Conservation (phyloP, 1,284 basidiomycete genomes). For the Leccinum pallidistipes region DNA sequence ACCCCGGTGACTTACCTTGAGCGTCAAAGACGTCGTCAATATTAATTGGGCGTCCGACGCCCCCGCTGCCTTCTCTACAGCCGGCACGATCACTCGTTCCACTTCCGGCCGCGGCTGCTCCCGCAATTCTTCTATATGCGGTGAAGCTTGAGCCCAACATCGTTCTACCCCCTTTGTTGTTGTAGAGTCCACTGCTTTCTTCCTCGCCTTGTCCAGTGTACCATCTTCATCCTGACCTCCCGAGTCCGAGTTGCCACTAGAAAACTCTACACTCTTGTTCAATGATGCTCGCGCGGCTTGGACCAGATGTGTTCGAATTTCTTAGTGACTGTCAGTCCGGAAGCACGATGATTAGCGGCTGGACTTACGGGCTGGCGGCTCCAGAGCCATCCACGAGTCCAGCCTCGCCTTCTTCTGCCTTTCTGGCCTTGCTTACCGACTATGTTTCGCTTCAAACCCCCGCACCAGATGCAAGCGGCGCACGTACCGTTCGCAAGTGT, state of each 20-base stretch:
- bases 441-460: neutral
- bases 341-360: neutral
- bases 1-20: neutral
- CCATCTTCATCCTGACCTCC: neutral
- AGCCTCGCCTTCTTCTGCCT: neutral
- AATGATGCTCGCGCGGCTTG: neutral
- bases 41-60: neutral
- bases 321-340: neutral
- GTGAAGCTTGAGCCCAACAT: neutral
- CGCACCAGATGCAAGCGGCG: neutral
- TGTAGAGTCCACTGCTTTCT: neutral
- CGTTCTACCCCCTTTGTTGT: neutral
- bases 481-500: neutral
- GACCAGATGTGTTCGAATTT: neutral
- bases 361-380: neutral
- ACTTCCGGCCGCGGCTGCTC: neutral
- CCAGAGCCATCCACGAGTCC: neutral
- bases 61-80: neutral
- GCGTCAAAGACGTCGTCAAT: neutral
- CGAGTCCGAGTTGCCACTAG: neutral
- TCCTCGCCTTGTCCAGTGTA: neutral
- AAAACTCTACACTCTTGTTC: neutral
- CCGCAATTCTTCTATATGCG: too few relatives aligned
- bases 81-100: neutral
- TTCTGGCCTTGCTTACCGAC: neutral